A percentile compares a stretch with the other conserved stretches of the same genome.
These are phyloP conservation scores for Orbilia quercus DNA, from an alignment of 2,329 filamentous ascomycete genomes.

Conservation along the genomic window DNA sequence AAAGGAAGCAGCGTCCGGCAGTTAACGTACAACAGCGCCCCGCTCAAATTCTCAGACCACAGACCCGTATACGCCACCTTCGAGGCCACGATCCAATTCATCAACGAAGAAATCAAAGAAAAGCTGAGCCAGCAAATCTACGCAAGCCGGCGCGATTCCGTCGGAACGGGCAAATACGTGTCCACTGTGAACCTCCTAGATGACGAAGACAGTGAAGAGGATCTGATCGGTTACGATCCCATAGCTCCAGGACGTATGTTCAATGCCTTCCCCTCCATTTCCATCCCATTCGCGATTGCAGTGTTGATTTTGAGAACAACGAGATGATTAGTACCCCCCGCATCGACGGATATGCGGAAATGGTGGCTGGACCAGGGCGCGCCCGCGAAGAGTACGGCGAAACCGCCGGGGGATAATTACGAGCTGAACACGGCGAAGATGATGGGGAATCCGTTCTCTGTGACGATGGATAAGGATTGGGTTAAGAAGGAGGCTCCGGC, in stretches of 20 bases:
- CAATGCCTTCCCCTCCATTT: conserved; percentile 66
- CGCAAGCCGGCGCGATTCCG: conserved; percentile 72
- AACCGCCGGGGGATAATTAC: conserved; percentile 72
- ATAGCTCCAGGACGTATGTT: conserved; percentile 80
- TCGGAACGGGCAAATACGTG: conserved; percentile 69
- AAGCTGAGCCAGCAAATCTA: conserved; percentile 80
- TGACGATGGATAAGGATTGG: conserved; percentile 84
- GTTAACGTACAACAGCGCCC: conserved; percentile 81
- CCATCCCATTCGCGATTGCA: conserved; percentile 49
- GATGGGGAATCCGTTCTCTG: conserved; percentile 82
- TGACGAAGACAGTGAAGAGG: conserved; percentile 78
- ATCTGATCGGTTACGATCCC: conserved; percentile 81
- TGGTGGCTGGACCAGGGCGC: conserved; percentile 78
- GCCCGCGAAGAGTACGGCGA: conserved; percentile 78
- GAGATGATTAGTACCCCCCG: conserved; percentile 68
- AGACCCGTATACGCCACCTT: conserved; percentile 94
- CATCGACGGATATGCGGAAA: conserved; percentile 75
- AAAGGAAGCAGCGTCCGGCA: conserved; percentile 87
- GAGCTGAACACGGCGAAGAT: conserved; percentile 76
- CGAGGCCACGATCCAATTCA: conserved; percentile 80
- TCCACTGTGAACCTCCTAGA: conserved; percentile 68
- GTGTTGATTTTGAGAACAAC: conserved; percentile 45
- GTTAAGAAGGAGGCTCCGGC: conserved; percentile 64
- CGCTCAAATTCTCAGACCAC: conserved; percentile 91
- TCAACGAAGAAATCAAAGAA: conserved; percentile 80